A percentile compares a stretch with the other conserved stretches of the same genome.
These are phyloP conservation scores for Ceratocystis alfenasii DNA, from an alignment of 2,329 filamentous ascomycete species.

Conservation along the genomic window DNA sequence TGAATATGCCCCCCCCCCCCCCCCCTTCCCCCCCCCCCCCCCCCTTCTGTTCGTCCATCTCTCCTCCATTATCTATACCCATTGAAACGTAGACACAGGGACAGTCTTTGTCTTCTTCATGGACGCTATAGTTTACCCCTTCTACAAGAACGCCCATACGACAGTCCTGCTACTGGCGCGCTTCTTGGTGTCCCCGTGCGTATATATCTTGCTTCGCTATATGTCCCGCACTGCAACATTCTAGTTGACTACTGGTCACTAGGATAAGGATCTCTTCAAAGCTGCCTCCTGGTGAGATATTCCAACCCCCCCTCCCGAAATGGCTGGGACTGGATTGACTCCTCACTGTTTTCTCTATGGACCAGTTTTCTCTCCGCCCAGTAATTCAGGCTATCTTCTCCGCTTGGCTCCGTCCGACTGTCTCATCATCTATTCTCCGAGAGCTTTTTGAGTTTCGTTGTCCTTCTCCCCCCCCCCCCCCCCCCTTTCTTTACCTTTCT, in stretches of 20 bases:
- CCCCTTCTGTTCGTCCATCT: constrained; percentile 33
- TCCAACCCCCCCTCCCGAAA: constrained; percentile 45
- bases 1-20: constrained; percentile 35
- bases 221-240: not conserved
- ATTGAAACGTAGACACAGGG: constrained; percentile 26
- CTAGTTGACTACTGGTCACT: constrained; percentile 26
- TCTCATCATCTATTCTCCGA: constrained; percentile 1
- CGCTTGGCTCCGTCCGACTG: not conserved
- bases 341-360: constrained; percentile 14
- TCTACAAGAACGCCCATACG: constrained; percentile 20
- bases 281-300: constrained; percentile 56
- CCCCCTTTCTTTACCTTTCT: constrained; percentile 27
- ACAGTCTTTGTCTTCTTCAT: constrained; percentile 27
- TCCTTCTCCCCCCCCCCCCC: constrained; percentile 36
- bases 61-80: constrained; percentile 24
- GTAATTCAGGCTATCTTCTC: not conserved
- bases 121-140: constrained; percentile 34
- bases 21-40: too few species aligned
- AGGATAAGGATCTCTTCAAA: constrained; percentile 32
- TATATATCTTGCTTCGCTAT: not conserved
- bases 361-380: constrained; percentile 7
- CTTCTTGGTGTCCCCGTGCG: not conserved
- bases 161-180: not conserved
- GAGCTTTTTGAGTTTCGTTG: constrained; percentile 41
- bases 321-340: constrained; percentile 31